These are phyloP conservation scores for Apiotrichum akiyoshidainum DNA, from an alignment of 1,284 basidiomycete species.

Conservation along the genomic window DNA sequence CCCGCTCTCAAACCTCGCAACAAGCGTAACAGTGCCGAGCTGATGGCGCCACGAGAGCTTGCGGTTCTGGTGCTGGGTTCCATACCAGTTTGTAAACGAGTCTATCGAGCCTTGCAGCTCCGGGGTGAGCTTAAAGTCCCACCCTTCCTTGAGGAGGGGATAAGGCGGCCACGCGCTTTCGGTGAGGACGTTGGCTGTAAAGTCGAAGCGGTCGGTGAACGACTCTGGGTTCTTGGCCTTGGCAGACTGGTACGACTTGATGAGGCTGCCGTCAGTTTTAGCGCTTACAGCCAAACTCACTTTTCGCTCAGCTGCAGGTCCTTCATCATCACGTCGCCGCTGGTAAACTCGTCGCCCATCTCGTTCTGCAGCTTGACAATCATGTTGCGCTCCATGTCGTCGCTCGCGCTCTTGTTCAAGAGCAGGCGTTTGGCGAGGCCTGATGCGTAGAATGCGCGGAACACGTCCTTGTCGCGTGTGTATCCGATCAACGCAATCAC, in stretches of 20 bases:
- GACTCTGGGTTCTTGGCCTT: slow-evolving; percentile 44
- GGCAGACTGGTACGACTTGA: slow-evolving; percentile 52
- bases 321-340: slow-evolving; percentile 53
- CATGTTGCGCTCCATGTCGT: slow-evolving; percentile 87
- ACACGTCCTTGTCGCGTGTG: slow-evolving; percentile 83
- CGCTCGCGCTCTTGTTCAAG: slow-evolving; percentile 78
- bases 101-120: slow-evolving; percentile 69
- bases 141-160: slow-evolving; percentile 45
- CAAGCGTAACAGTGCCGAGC: slow-evolving; percentile 71
- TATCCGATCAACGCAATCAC: slow-evolving; percentile 80
- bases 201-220: slow-evolving; percentile 46
- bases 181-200: slow-evolving; percentile 57
- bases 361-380: slow-evolving; percentile 78
- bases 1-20: slow-evolving; percentile 64
- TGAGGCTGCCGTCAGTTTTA: slow-evolving; percentile 41
- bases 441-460: slow-evolving; percentile 90
- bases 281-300: too few relatives aligned
- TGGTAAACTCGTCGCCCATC: slow-evolving; percentile 52
- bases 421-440: slow-evolving; percentile 84
- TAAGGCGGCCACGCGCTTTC: slow-evolving; percentile 59
- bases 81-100: slow-evolving; percentile 67
- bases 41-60: slow-evolving; percentile 78
- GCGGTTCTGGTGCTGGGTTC: slow-evolving; percentile 63
- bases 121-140: slow-evolving; percentile 39
- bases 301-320: slow-evolving; percentile 49